Percentiles rank a stretch among this genome's conserved stretches.
These are phyloP conservation scores for Rhodotorula diobovata DNA, from an alignment of 768 basidiomycete species.

Conservation along the genomic window DNA sequence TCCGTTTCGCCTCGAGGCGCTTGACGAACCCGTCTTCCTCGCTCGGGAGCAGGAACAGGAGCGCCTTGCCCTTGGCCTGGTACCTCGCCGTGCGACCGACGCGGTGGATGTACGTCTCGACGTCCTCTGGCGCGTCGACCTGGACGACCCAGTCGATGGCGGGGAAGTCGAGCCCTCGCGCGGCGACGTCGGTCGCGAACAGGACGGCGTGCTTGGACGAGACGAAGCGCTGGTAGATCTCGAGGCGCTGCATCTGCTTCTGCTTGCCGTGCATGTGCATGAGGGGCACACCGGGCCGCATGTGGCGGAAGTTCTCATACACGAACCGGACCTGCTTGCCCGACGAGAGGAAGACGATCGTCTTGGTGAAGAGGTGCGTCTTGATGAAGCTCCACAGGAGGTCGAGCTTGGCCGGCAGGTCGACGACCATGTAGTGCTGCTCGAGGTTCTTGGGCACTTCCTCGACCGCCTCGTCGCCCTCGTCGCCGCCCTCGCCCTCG, in stretches of 20 bases:
- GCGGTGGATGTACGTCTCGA: slow-evolving; percentile 94
- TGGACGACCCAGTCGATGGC: slow-evolving; percentile 95
- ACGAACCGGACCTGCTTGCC: slow-evolving; percentile 95
- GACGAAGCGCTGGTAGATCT: slow-evolving; percentile 79
- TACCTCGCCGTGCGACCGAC: slow-evolving; percentile 94
- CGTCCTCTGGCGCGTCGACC: slow-evolving; percentile 92
- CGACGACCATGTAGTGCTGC: slow-evolving; percentile 63
- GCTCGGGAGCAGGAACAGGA: slow-evolving; percentile 77
- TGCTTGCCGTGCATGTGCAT: slow-evolving; percentile 94
- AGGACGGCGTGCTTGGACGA: slow-evolving; percentile 74
- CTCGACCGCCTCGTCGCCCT: slow-evolving; percentile 14
- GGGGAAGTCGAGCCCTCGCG: slow-evolving; percentile 93
- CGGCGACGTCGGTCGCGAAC: slow-evolving; percentile 93
- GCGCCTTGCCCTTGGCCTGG: slow-evolving; percentile 77
- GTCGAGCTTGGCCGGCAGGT: slow-evolving; percentile 82
- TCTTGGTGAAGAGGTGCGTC: slow-evolving; percentile 83
- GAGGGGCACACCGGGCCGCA: slow-evolving; percentile 91
- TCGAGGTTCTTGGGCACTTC: slow-evolving; percentile 32
- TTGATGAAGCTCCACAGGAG: slow-evolving; percentile 92
- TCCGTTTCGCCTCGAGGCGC: slow-evolving; percentile 65
- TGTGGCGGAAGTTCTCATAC: slow-evolving; percentile 88
- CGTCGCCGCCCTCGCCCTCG: neutral
- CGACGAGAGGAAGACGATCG: slow-evolving; percentile 86
- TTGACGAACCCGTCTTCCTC: slow-evolving; percentile 87
- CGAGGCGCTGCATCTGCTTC: slow-evolving; percentile 81